Evolutionary conservation across 2,329 filamentous ascomycete species (phyloP).

Genomic region (Claviceps sp.): DNA sequence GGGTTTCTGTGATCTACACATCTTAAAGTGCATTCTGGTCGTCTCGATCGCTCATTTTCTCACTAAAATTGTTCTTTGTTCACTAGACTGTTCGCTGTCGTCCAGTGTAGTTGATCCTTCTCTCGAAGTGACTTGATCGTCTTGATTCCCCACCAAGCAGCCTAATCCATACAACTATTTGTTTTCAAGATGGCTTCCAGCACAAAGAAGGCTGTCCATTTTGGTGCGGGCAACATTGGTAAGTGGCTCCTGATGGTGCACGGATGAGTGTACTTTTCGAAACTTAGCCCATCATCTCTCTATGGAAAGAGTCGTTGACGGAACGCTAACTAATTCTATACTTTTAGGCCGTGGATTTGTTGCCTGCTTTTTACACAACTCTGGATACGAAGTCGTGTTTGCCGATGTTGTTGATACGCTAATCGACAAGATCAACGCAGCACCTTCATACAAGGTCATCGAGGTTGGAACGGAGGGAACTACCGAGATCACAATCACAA

Average conservation of each 20-base stretch:
- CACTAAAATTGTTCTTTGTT: background rate
- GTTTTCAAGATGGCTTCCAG: slow-evolving; percentile 24
- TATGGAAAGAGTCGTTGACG: background rate
- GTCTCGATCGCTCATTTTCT: background rate
- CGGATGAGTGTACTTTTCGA: background rate
- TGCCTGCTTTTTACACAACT: slow-evolving; percentile 85
- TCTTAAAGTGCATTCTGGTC: background rate
- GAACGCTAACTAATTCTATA: background rate
- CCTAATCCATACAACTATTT: background rate
- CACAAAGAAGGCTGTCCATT: slow-evolving; percentile 62
- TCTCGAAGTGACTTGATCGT: no score
- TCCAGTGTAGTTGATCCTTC: background rate
- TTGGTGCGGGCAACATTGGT: slow-evolving; percentile 77
- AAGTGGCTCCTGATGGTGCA: slow-evolving; percentile 13
- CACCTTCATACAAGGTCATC: slow-evolving; percentile 75
- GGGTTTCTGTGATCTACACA: background rate
- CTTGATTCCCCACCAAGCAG: background rate
- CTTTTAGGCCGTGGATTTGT: slow-evolving; percentile 59
- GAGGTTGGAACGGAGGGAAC: slow-evolving; percentile 82
- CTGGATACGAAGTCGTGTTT: slow-evolving; percentile 91
- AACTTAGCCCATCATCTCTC: background rate
- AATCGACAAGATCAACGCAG: slow-evolving; percentile 65
- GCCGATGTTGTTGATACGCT: slow-evolving; percentile 81
- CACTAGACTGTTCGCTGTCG: background rate
- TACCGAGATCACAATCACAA: slow-evolving; percentile 69